Evolutionary conservation across 2,329 filamentous ascomycete genomes (phyloP).

Genomic region (Ophiostoma piceae): DNA sequence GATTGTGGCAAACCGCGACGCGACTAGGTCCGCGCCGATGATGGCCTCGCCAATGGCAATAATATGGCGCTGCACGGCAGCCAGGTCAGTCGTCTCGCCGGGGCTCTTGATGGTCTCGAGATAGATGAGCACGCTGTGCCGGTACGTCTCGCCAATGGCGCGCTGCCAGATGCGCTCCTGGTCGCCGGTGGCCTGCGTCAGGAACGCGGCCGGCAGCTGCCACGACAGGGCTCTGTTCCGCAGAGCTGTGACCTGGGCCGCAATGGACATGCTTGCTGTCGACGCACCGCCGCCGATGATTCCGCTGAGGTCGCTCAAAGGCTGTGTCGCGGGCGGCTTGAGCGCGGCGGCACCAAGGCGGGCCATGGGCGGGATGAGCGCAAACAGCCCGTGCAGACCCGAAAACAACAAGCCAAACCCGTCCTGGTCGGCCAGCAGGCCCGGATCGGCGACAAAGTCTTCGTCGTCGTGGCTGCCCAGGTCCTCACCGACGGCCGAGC

Average conservation of each 20-base stretch:
- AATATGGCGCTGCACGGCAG: slow-evolving; percentile 23
- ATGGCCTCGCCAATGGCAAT: slow-evolving; percentile 25
- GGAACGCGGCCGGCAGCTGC: slow-evolving; percentile 23
- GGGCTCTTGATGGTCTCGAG: slow-evolving; percentile 22
- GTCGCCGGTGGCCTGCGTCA: slow-evolving; percentile 21
- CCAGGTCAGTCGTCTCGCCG: background rate
- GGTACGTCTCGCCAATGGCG: slow-evolving; percentile 27
- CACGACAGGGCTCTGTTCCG: slow-evolving; percentile 23
- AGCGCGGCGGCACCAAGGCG: slow-evolving; percentile 21
- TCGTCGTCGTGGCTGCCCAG: slow-evolving; percentile 23
- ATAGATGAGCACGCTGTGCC: slow-evolving; percentile 26
- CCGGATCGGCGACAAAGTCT: slow-evolving; percentile 26
- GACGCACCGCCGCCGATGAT: background rate
- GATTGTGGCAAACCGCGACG: slow-evolving; percentile 26
- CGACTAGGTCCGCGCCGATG: slow-evolving; percentile 22
- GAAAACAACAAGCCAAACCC: slow-evolving; percentile 27
- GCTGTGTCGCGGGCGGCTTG: background rate
- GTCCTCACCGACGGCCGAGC: slow-evolving; percentile 17
- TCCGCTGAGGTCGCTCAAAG: background rate
- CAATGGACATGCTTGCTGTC: background rate
- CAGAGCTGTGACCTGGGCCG: slow-evolving; percentile 17
- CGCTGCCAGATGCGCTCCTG: slow-evolving; percentile 26
- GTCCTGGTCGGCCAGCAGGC: slow-evolving; percentile 23
- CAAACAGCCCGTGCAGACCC: slow-evolving; percentile 27
- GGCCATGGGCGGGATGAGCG: slow-evolving; percentile 24